Base-by-base conservation (phyloP, 805 yeast genomes). In the Saccharomycopsis capsularis region DNA sequence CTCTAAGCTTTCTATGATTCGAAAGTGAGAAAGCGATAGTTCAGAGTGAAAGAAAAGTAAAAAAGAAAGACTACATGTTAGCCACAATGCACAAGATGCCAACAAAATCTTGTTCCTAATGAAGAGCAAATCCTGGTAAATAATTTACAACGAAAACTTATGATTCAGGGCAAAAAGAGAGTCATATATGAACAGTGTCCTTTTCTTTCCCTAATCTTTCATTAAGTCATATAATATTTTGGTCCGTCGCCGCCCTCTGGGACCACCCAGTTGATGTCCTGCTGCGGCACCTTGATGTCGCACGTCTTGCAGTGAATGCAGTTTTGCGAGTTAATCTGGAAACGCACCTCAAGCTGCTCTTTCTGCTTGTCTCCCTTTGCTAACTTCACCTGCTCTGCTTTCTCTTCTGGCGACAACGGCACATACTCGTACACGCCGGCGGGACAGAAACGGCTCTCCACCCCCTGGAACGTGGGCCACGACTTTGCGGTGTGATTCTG, bases 191-290 rank as follows among this genome's bases (percentile, higher is more conserved):
- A n/a, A n/a, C n/a, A n/a, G n/a, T n/a, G n/a, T n/a, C n/a, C n/a
- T n/a, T n/a, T n/a, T n/a, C n/a, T n/a, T n/a, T n/a, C 15, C n/a
- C n/a, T n/a, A n/a, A n/a, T 48, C n/a, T n/a, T n/a, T n/a, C n/a
- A n/a, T n/a, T 39, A 82, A 4, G 95, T 82, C 82, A 87, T 78
- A 64, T 82, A 82, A 64, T 93, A 93, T 66, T 93, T 93, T 50
- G 99, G 99, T 13, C 99, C 99, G 64, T 85, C 99, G 27, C 98
- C 97, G 53, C 99, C 98, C 70, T 93, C 98, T 5, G 99, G 99
- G n/a, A 88, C 96, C 11, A 81, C 78, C 99, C 99, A 93, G 62
- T 78, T 75, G 54, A 93, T 93, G 62, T 90, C 96, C 67, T 91
- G 96, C 0, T 87, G 74, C 5, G 99, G 99, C 7, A 84, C 95